Evolutionary conservation across 129 eudicot species (phyloP).

Genomic region (Sambucus nigra): DNA sequence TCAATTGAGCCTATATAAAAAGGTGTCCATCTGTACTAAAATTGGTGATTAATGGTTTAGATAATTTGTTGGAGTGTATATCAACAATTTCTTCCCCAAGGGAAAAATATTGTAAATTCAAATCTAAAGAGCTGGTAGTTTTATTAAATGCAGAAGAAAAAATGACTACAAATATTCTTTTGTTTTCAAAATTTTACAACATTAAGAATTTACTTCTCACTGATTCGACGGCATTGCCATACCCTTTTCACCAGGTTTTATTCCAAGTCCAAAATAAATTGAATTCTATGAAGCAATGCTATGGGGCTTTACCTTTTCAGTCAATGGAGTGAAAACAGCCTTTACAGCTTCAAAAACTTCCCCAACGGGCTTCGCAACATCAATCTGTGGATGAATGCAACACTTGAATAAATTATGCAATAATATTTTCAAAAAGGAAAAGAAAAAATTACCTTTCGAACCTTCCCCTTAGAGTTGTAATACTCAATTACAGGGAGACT

Average conservation of each 20-base stretch:
- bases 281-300: not conserved
- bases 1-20: too few species aligned
- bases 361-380: constrained; percentile 68
- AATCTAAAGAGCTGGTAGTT: too few species aligned
- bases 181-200: too few species aligned
- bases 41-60: too few species aligned
- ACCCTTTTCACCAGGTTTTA: not conserved
- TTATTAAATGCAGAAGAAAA: too few species aligned
- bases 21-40: too few species aligned
- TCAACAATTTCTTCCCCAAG: too few species aligned
- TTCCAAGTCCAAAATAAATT: not conserved
- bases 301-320: constrained; percentile 35
- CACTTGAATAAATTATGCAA: not conserved
- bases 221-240: not conserved
- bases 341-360: constrained; percentile 91
- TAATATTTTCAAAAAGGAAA: constrained; percentile 2
- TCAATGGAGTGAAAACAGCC: constrained; percentile 45
- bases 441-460: constrained; percentile 57
- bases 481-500: constrained; percentile 81
- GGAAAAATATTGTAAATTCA: too few species aligned
- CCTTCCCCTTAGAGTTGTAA: constrained; percentile 71
- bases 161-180: too few species aligned
- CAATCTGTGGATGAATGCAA: constrained; percentile 40
- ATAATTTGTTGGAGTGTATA: too few species aligned
- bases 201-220: not conserved